phyloP scores from a whole-genome alignment of 371 early-diverging fungal genomes.

The Mucor lusitanicus region DNA sequence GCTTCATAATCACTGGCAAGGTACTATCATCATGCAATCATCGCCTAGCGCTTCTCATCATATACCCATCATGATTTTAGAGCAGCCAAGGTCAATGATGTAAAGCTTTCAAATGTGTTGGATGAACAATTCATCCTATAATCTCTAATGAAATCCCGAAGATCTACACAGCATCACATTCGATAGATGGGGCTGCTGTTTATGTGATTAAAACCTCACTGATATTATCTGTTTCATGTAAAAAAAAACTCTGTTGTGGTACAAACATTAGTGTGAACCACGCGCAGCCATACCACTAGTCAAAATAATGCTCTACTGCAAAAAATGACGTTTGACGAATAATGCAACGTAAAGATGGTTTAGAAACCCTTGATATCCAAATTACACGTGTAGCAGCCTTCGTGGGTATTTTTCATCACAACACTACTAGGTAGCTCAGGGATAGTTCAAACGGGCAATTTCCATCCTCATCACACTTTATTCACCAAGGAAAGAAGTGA shows the following conservation, averaged over 20 bases:
- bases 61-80: not conserved
- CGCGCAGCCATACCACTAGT: not conserved
- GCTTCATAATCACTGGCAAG: not conserved
- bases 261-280: not conserved
- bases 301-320: not conserved
- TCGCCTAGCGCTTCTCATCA: not conserved
- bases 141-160: not conserved
- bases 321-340: conserved; percentile 1
- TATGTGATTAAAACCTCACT: not conserved
- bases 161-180: not conserved
- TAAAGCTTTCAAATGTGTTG: not conserved
- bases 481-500: not conserved
- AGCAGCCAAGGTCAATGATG: not conserved
- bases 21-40: not conserved
- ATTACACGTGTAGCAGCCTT: not conserved
- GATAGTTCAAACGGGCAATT: not conserved
- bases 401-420: not conserved
- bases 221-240: not conserved
- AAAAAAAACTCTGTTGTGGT: not conserved
- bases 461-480: not conserved
- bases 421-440: not conserved
- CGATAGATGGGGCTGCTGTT: not conserved
- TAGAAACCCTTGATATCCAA: conserved; percentile 4
- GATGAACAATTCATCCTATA: not conserved
- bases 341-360: conserved; percentile 1